Base-by-base conservation (phyloP, 768 basidiomycete genomes). In the Podaxis rugospora region DNA sequence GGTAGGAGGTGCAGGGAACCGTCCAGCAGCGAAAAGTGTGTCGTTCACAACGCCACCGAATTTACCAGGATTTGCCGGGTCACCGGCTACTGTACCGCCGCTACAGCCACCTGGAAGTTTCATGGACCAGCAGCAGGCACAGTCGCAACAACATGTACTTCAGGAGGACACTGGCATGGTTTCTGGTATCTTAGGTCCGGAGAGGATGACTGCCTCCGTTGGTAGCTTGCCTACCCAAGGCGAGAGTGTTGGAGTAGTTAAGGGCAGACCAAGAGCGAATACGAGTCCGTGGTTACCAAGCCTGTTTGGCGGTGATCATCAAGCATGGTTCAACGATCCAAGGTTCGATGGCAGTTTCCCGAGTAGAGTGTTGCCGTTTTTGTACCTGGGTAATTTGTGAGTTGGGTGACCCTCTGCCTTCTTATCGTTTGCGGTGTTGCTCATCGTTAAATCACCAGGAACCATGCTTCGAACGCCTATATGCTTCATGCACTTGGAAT, bases 301-400 rank as follows among this genome's bases (percentile, higher is more conserved):
- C 64, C 68, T 85, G 60, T 80, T 85, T 61, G 80, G 79, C 21
- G 79, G 82, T 21, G 88, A 91, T 68, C 92, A 93, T 68, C 86
- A 91, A 73, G 80, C 87, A n/a, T 98, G 95, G 95, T 97, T 98
- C 75, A 89, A 94, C 67, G 93, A 95, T 71, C 83, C 86, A 36
- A 76, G 92, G 62, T 98, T 98, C 70, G 95, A 98, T 71, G 95
- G 96, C 49, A 93, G 91, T 68, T 95, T 98, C 77, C 96, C 96
- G 14, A 93, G 91, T 68, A 81, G 95, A 23, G 94, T 98, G 63
- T 73, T 97, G 62, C 93, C 93, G 59, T 95, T 93, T 75, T 80
- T 98, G 70, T 95, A 95, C 72, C 82, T 95, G n/a, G 93, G 95
- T 37, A 95, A 97, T 72, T 68, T 97, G 93, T 94, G 71, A 73